phyloP scores from a whole-genome alignment of 441 rosid species.

The Daphne laureola region DNA sequence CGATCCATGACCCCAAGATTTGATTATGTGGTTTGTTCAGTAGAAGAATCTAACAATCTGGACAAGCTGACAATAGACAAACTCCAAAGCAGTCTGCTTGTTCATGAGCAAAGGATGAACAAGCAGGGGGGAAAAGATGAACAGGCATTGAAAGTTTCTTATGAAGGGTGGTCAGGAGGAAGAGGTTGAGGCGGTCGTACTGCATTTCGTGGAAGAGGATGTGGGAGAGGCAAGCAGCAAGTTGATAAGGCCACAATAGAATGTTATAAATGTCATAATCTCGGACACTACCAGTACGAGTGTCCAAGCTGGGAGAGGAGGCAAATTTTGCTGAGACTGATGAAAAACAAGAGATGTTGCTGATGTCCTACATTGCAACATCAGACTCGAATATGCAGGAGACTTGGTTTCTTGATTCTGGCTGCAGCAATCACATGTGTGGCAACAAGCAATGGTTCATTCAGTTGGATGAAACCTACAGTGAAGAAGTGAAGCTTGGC shows the following conservation, averaged over 20 bases:
- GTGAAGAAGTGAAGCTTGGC: background rate
- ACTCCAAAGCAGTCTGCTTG: too few relatives aligned
- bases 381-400: background rate
- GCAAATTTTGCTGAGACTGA: background rate
- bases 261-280: background rate
- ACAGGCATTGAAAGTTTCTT: background rate
- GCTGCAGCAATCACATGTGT: constrained; percentile 8
- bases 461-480: background rate
- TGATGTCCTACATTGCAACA: background rate
- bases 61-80: too few relatives aligned
- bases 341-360: background rate
- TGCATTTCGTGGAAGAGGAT: background rate
- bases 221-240: background rate
- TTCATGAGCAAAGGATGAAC: too few relatives aligned
- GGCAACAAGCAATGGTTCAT: background rate
- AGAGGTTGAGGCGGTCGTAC: too few relatives aligned
- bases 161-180: background rate
- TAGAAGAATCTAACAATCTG: too few relatives aligned
- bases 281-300: background rate
- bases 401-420: background rate
- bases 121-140: background rate
- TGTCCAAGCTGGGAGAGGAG: background rate
- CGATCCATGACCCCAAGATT: too few relatives aligned
- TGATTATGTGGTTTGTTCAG: too few relatives aligned
- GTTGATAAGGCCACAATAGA: background rate